Evolutionary conservation across 306 rosid species (phyloP), one percentile per base, ranked within the genome.

Genomic region (Trifolium subterraneum): DNA sequence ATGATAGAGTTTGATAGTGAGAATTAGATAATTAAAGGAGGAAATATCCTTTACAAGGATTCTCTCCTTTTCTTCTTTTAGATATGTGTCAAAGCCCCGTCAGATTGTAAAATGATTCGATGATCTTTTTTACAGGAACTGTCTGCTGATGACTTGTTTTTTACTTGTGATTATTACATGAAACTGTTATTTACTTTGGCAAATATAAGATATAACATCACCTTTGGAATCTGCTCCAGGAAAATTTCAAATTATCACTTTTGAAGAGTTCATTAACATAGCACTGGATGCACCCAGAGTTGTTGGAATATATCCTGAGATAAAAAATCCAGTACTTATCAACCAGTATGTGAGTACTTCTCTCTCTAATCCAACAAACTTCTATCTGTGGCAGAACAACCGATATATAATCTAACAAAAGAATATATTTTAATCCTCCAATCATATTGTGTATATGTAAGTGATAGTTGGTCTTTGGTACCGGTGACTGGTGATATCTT

Each of bases 241-340:
- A 68, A 84, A 87, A 71, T 90, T 78, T 81, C 61, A 83, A 33
- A 92, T 94, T 27, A 86, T 90, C 74, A 92, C 99, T 79, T 94
- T 94, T 64, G 93, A 94, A 81, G 99, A 92, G 80, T 94, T 54
- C 87, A 90, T 94, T 81, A 59, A 88, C 56, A 88, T 94, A 64
- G 97, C 97, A 74, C 72, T 94, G 79, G 87, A 90, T 22, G 95
- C 97, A 33, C 81, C 85, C 73, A 90, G 97, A 81, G 89, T 94
- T 63, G 96, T 94, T 75, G 99, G 99, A 87, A 88, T 94, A 80
- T 94, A 94, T 77, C 97, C 99, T 10, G 99, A 94, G 86, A 88
- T 94, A 51, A 94, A 94, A 85, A 82, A 79, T 72, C 97, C 99
- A 25, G 93, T 92, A 35, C 62, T 88, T 31, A 88, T 92, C 83